phyloP scores from a whole-genome alignment of 352 stramenopile species.

The Globisporangium cylindrosporum region DNA sequence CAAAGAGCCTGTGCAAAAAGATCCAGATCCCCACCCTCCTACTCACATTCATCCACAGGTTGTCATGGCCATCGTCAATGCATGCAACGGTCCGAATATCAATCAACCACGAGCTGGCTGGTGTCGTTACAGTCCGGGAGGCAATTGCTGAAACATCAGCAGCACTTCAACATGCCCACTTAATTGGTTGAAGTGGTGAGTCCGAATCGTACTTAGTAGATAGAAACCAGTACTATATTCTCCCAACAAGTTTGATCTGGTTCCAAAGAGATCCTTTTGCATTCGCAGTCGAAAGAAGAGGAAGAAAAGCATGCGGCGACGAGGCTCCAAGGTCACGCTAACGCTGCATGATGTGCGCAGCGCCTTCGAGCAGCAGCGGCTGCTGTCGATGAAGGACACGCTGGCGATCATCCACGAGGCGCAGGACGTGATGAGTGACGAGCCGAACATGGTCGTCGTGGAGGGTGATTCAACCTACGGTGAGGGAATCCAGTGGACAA shows the following conservation, averaged over 20 bases:
- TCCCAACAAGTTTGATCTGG: not conserved
- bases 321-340: constrained; percentile 35
- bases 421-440: constrained; percentile 52
- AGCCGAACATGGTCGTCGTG: constrained; percentile 63
- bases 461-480: constrained; percentile 28
- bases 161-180: not conserved
- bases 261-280: not conserved
- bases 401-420: constrained; percentile 66
- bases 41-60: not conserved
- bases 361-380: constrained; percentile 60
- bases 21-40: not conserved
- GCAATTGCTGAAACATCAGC: not conserved
- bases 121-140: not conserved
- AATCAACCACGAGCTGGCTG: not conserved
- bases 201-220: not conserved
- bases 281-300: not conserved
- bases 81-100: not conserved
- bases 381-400: constrained; percentile 52
- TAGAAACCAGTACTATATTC: not conserved
- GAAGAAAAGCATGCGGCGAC: constrained; percentile 29
- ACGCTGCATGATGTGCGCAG: constrained; percentile 32
- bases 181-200: not conserved
- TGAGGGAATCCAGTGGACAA: constrained; percentile 6
- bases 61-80: not conserved
- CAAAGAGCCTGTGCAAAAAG: not conserved